phyloP scores from a whole-genome alignment of 2,329 filamentous ascomycete genomes.

The Exophiala calicioides region DNA sequence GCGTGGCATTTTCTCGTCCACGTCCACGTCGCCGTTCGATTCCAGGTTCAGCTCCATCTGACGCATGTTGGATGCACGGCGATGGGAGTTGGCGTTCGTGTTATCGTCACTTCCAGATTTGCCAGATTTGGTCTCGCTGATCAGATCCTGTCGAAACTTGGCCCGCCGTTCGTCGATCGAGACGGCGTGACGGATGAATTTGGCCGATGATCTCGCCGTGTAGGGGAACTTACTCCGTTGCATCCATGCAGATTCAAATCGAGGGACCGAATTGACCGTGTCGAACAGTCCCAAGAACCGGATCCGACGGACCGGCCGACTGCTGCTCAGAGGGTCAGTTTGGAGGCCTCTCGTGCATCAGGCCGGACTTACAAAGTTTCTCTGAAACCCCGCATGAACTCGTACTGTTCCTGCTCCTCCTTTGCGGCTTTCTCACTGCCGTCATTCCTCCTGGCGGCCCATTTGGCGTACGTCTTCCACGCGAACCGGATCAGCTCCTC shows the following conservation, averaged over 20 bases:
- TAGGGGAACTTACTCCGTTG: conserved; percentile 72
- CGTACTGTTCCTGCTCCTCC: conserved; percentile 64
- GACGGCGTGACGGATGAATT: conserved; percentile 59
- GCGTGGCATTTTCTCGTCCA: neutral
- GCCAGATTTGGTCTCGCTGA: conserved; percentile 42
- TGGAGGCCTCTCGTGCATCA: neutral
- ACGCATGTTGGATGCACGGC: conserved; percentile 16
- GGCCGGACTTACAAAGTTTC: conserved; percentile 67
- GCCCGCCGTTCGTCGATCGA: conserved; percentile 60
- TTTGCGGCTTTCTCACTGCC: conserved; percentile 44
- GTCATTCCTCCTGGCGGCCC: conserved; percentile 53
- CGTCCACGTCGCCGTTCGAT: neutral
- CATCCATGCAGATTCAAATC: conserved; percentile 72
- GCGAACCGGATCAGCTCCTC: conserved; percentile 83
- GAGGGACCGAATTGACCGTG: conserved; percentile 76
- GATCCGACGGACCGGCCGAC: conserved; percentile 70
- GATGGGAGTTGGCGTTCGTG: too few relatives aligned
- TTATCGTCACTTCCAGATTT: too few relatives aligned
- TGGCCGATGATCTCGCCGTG: conserved; percentile 56
- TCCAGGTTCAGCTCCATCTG: conserved; percentile 15
- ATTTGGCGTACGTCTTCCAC: conserved; percentile 77
- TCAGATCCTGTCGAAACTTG: conserved; percentile 60
- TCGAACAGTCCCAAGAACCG: conserved; percentile 78
- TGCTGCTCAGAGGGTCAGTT: conserved; percentile 8
- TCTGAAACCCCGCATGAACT: conserved; percentile 76